Evolutionary conservation across 495 filamentous ascomycete species (phyloP), one percentile per base, ranked within the genome.

Genomic region (Aspergillus nidulans): DNA sequence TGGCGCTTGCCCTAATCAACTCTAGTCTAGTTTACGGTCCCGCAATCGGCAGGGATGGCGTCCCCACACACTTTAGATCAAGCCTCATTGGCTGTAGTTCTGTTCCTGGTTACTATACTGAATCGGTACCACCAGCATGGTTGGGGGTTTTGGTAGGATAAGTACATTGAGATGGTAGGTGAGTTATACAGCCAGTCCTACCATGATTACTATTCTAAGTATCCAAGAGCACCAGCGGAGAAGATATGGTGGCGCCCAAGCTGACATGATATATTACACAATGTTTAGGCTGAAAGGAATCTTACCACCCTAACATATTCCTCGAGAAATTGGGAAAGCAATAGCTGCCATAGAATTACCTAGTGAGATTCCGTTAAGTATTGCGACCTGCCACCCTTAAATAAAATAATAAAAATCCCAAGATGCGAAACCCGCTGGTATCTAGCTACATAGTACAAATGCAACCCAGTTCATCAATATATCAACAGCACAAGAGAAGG

Each of bases 381-480:
- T 20, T 39, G 39, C 47, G 40, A 23, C 36, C 49, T 36, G 26
- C 49, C 21, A 32, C 48, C 52, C 43, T 16, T 41, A 15, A 24
- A 55, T 48, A 15, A 39, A 34, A 40, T 15, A 24, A 55, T 48
- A 15, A 39, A 34, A 40, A 41, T n/a, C 23, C 43, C 42, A 47
- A 55, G 16, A 40, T 28, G 36, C 26, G 18, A 53, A 23, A 2
- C 30, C 23, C 18, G 23, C 32, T 21, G 20, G 16, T 30, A 30
- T 23, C 38, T 28, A 52, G 49, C 24, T 36, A 55, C 49, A 16
- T 49, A 12, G 42, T 57, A 58, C 45, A 43, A 54, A 39, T 30
- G 45, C 51, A 56, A 34, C 30, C 30, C 30, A 20, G 45, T 23
- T 42, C 41, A n/a, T 47, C 13, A 48, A 34, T 26, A 38, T 50